Percentiles rank a stretch among this genome's conserved stretches.
These are phyloP conservation scores for Pelargonium citronellum DNA, from an alignment of 441 rosid genomes.

Conservation along the genomic window DNA sequence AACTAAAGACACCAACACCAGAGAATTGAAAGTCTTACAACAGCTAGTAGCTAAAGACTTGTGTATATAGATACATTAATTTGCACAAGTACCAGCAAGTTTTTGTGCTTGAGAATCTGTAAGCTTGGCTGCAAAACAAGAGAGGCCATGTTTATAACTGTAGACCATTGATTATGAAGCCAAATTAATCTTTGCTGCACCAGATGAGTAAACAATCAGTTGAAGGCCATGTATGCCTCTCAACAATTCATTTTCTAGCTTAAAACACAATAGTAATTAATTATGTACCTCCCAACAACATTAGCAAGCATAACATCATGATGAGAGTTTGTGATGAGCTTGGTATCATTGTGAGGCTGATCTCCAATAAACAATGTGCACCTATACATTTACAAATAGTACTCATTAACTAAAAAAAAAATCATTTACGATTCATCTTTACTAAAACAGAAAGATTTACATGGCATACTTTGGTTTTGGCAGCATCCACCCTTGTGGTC, in stretches of 20 bases:
- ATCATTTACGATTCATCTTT: too few species aligned
- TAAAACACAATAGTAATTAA: too few species aligned
- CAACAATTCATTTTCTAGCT: neutral
- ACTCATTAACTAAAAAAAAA: too few species aligned
- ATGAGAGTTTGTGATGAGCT: constrained; percentile 29
- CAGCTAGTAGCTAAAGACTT: neutral
- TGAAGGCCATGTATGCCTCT: neutral
- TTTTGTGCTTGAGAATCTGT: constrained; percentile 45
- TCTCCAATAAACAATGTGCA: constrained; percentile 45
- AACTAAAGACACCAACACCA: too few species aligned
- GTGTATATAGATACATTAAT: neutral
- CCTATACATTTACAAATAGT: constrained; percentile 21
- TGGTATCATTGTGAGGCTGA: constrained; percentile 28
- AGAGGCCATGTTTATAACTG: constrained; percentile 66
- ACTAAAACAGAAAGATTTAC: too few species aligned
- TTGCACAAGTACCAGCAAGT: constrained; percentile 37
- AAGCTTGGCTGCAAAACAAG: constrained; percentile 66
- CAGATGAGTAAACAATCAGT: constrained; percentile 14
- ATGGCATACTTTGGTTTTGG: too few species aligned
- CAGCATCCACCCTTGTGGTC: too few species aligned
- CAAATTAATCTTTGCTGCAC: constrained; percentile 49
- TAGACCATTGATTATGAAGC: constrained; percentile 52
- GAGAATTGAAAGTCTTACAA: too few species aligned
- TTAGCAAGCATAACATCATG: constrained; percentile 42
- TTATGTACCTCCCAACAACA: constrained; percentile 42